Evolutionary conservation across 2,329 filamentous ascomycete species (phyloP), one percentile per base, ranked within the genome.

Genomic region (Diplodia scrobiculata): DNA sequence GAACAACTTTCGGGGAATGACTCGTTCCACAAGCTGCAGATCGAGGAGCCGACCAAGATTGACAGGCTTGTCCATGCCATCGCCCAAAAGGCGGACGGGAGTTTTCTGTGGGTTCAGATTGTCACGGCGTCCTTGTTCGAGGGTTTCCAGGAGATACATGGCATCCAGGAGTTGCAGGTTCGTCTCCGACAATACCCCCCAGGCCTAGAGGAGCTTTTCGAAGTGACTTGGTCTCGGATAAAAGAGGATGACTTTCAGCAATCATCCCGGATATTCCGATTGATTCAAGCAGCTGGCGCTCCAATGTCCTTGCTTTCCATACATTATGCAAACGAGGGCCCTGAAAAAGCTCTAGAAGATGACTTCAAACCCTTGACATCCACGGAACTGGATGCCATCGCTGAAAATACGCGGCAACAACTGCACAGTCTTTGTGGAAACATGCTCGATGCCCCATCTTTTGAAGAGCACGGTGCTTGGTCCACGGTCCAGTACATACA

Each of bases 21-120:
- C 11, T 6, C 27, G 13, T 67, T 67, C 52, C n/a, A 6, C 11
- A 51, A 45, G n/a, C 50, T 68, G 6, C 17, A 55, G 17, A 45
- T 36, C 6, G 17, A 36, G 13, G 51, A 65, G 17, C 59, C 60
- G 1, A 38, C 38, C 0, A 13, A 36, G 11, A 32, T 66, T 6
- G 13, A 51, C 14, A 29, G 60, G 1, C 32, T 70, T 1, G 47
- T 69, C 1, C 10, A 51, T 2, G 25, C 63, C 3, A 64, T 72
- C 11, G 58, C 52, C 4, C 11, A 19, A 14, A 71, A 69, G 41
- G 67, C 71, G 1, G 32, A 53, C 14, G 71, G 71, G 3, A 68
- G 71, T 0, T 73, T 73, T 48, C 66, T 72, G 0, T 73, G 71
- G 70, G 70, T 70, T 11, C 41, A 65, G 27, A 64, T 73, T 1